These are phyloP conservation scores for Podochytrium sp. DNA, from an alignment of 192 early-diverging fungal genomes.

Conservation along the genomic window DNA sequence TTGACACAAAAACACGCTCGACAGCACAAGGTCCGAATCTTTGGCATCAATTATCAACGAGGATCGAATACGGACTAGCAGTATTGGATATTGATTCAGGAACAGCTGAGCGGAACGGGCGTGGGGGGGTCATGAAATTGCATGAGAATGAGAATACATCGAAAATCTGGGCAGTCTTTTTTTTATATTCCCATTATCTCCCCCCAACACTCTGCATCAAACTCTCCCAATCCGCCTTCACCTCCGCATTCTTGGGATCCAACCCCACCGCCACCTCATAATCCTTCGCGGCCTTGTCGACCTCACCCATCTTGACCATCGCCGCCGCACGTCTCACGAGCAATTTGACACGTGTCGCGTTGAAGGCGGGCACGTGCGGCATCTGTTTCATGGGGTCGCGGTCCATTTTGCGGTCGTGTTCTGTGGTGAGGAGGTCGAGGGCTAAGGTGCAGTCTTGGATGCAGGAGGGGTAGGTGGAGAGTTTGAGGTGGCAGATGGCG, in stretches of 20 bases:
- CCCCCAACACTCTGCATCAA: no score
- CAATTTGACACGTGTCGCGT: slow-evolving; percentile 54
- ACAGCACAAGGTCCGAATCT: slow-evolving; percentile 78
- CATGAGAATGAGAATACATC: no score
- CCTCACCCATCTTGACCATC: slow-evolving; percentile 57
- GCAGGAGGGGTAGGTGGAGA: slow-evolving; percentile 55
- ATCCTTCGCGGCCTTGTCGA: slow-evolving; percentile 64
- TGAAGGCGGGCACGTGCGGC: slow-evolving; percentile 55
- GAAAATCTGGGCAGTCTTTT: no score
- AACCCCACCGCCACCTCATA: slow-evolving; percentile 60
- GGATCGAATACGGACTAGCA: slow-evolving; percentile 19
- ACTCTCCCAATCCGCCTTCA: slow-evolving; percentile 34
- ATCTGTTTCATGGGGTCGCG: slow-evolving; percentile 18
- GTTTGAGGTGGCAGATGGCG: slow-evolving; percentile 67
- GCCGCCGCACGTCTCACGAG: slow-evolving; percentile 71
- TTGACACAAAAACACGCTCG: no score
- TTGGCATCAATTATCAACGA: slow-evolving; percentile 92
- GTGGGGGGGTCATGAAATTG: no score
- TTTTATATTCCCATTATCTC: no score
- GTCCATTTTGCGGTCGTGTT: slow-evolving; percentile 34
- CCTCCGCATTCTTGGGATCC: slow-evolving; percentile 58
- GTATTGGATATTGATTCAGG: no score
- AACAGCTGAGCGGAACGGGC: no score
- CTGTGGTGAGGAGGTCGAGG: slow-evolving; percentile 48
- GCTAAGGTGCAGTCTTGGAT: slow-evolving; percentile 69